phyloP scores from a whole-genome alignment of 768 basidiomycete species.

The Tulasnella sp. region DNA sequence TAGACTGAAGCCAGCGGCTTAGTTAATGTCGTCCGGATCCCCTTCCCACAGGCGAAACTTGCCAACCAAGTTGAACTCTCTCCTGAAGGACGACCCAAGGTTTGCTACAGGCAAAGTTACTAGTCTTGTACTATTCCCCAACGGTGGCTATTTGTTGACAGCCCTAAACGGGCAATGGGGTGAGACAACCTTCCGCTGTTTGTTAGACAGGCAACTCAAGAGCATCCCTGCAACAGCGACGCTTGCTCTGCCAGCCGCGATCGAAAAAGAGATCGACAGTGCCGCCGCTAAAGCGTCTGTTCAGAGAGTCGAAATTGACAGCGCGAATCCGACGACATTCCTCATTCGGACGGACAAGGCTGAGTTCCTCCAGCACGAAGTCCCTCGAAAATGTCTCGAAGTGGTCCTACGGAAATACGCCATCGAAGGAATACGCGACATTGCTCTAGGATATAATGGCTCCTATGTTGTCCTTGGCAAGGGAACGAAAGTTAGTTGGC shows the following conservation, averaged over 20 bases:
- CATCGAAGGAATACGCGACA: neutral
- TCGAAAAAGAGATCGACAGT: neutral
- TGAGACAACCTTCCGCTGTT: neutral
- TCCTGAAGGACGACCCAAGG: neutral
- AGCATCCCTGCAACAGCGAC: neutral
- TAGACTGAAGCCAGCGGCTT: neutral
- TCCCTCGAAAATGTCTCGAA: neutral
- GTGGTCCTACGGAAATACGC: neutral
- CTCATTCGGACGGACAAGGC: neutral
- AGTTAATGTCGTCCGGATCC: neutral
- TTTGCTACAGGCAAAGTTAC: neutral
- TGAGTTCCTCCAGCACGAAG: neutral
- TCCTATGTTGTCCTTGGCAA: neutral
- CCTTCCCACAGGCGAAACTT: neutral
- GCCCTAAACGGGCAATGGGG: neutral
- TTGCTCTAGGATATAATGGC: neutral
- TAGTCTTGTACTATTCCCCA: neutral
- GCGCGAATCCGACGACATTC: neutral
- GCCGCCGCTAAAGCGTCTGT: neutral
- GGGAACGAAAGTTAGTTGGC: neutral
- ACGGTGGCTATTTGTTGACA: neutral
- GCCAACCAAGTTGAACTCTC: neutral
- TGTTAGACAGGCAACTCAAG: neutral
- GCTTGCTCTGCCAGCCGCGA: neutral
- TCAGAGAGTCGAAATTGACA: neutral